phyloP scores from a whole-genome alignment of 202 grass and related monocot species.

The Saccharum hybrid region DNA sequence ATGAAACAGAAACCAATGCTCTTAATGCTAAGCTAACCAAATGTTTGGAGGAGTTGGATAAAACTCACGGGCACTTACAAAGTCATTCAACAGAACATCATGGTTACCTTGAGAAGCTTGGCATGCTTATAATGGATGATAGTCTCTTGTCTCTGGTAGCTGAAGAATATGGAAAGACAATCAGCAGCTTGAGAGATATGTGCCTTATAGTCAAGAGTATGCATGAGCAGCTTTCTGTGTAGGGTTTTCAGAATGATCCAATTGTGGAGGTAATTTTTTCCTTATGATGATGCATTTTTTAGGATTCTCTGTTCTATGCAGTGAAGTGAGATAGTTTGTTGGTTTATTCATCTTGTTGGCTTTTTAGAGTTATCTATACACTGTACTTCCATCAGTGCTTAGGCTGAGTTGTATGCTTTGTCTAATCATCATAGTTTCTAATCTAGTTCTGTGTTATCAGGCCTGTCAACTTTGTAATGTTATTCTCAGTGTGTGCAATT shows the following conservation, averaged over 20 bases:
- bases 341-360: constrained; percentile 15
- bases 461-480: constrained; percentile 9
- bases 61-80: constrained; percentile 62
- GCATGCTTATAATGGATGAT: constrained; percentile 64
- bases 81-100: constrained; percentile 65
- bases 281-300: constrained; percentile 7
- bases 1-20: constrained; percentile 61
- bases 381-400: background rate
- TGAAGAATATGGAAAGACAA: constrained; percentile 79
- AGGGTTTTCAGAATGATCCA: constrained; percentile 60
- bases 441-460: constrained; percentile 22
- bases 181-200: constrained; percentile 70
- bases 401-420: constrained; percentile 24
- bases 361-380: constrained; percentile 27
- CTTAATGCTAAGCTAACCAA: constrained; percentile 70
- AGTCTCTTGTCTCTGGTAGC: constrained; percentile 56
- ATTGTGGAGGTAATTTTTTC: constrained; percentile 65
- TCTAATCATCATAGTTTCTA: constrained; percentile 27
- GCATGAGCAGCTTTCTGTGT: constrained; percentile 73
- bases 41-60: constrained; percentile 71
- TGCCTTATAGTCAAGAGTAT: constrained; percentile 72
- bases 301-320: constrained; percentile 21
- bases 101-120: constrained; percentile 71
- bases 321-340: constrained; percentile 34
- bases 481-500: constrained; percentile 25